phyloP scores from a whole-genome alignment of 305 asterid species.

The Fraxinus angustifolia region DNA sequence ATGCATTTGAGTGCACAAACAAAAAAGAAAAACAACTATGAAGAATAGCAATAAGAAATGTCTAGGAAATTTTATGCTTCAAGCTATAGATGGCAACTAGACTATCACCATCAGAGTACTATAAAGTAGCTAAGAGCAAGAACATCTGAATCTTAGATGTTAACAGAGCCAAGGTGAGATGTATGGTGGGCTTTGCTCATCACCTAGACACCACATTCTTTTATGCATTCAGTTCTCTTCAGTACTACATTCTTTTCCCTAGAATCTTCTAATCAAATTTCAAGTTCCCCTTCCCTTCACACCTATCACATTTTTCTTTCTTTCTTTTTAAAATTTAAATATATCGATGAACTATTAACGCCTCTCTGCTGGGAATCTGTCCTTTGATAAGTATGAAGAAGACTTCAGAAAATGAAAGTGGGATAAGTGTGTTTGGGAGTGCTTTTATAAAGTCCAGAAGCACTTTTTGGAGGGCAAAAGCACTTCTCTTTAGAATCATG shows the following conservation, averaged over 20 bases:
- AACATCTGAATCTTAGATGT: background rate
- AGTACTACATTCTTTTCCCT: background rate
- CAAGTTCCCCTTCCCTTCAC: background rate
- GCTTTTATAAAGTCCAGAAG: background rate
- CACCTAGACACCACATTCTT: background rate
- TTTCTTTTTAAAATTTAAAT: background rate
- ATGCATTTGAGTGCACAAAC: background rate
- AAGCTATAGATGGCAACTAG: background rate
- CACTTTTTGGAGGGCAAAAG: background rate
- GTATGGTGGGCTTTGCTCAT: background rate
- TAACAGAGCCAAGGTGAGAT: slow-evolving; percentile 3
- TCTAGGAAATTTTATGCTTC: background rate
- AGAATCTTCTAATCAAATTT: background rate
- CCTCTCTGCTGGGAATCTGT: background rate
- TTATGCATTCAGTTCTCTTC: background rate
- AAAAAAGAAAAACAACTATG: background rate
- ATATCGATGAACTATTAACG: background rate
- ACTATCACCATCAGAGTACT: background rate
- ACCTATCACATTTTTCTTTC: background rate
- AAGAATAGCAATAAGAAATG: background rate
- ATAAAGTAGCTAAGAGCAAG: background rate
- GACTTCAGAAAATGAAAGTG: background rate
- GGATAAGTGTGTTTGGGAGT: background rate
- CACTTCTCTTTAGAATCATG: background rate
- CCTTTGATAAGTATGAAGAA: background rate